Evolutionary conservation across 202 grass and related monocot genomes (phyloP), one percentile per base, ranked within the genome.

Genomic region (Setaria viridis): DNA sequence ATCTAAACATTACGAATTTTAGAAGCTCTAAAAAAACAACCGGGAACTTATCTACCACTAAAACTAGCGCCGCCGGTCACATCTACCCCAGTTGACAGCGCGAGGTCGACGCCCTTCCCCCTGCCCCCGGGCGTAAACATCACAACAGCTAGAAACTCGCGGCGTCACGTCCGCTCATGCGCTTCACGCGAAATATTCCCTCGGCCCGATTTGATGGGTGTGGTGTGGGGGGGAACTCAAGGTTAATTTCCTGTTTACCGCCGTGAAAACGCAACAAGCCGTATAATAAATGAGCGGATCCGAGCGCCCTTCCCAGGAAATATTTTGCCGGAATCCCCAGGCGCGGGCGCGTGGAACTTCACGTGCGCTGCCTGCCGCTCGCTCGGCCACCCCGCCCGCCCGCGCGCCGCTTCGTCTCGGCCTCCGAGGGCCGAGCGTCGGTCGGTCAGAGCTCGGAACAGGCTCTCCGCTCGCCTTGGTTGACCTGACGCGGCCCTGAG

Each of bases 301-400:
- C 54, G 54, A 60, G 86, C 90, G 51, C 77, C 73, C 57, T 80
- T 91, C 82, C 82, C 73, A 54, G 17, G 43, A 82, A 89, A 85
- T 89, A 86, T 83, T 91, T 85, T 89, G 90, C 80, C 53, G 78
- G 86, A 88, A 88, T 88, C 78, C 77, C 82, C 50, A 91, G 21
- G 83, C 63, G 46, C 64, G 47, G 5, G 9, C 13, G 35, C 59
- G n/a, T 49, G 37, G 81, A 67, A 32, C 51, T 72, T 91, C 86
- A 85, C 85, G 75, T 86, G 82, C 82, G 17, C 53, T 45, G 39
- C n/a, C 34, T 50, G 50, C 49, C 47, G 72, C 72, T 33, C 4
- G 77, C 77, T 50, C 72, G 48, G 30, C 8, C 70, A 2, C 7
- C 39, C 14, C 20, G 75, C 75, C 8, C 29, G 2, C n/a, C 54